A percentile compares a stretch with the other conserved stretches of the same genome.
Evolutionary conservation across 148 eudicot species (phyloP).

Genomic region (Rhododendron henanense): DNA sequence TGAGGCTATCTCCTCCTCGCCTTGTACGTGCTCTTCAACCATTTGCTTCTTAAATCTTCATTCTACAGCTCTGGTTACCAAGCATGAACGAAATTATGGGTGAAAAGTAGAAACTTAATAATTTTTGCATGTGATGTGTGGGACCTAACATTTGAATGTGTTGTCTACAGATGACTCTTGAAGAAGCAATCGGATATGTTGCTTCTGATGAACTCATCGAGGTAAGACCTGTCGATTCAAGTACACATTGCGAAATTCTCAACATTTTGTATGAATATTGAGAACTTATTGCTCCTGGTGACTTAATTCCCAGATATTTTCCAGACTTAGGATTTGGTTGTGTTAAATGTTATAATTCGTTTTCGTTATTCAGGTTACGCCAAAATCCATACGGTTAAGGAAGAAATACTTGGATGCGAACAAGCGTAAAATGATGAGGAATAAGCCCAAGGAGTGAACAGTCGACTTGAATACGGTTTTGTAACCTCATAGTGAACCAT

Average conservation of each 20-base stretch:
- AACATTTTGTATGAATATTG: neutral
- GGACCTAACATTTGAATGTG: slow-evolving; percentile 3
- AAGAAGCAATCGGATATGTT: slow-evolving; percentile 97
- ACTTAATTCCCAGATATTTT: neutral
- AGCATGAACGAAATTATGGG: neutral
- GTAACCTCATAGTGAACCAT: neutral
- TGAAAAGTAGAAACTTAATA: neutral
- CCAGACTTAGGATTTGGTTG: neutral
- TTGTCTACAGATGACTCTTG: slow-evolving; percentile 72
- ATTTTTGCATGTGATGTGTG: neutral
- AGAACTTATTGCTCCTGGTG: neutral
- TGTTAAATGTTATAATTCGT: neutral
- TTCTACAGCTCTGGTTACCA: slow-evolving; percentile 7
- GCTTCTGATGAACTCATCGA: slow-evolving; percentile 95
- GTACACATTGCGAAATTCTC: neutral
- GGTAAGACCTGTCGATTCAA: slow-evolving; percentile 36
- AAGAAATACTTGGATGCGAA: slow-evolving; percentile 85
- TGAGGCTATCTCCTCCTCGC: slow-evolving; percentile 91
- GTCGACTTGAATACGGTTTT: neutral
- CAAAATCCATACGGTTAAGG: slow-evolving; percentile 74
- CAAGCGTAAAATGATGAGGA: slow-evolving; percentile 86
- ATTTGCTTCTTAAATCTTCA: slow-evolving; percentile 1
- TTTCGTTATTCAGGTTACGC: slow-evolving; percentile 68
- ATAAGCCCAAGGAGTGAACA: slow-evolving; percentile 60
- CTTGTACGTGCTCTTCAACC: slow-evolving; percentile 48